A percentile compares a stretch with the other conserved stretches of the same genome.
Conservation (phyloP, 2,329 filamentous ascomycete species). For the Calonectria pseudoturangicola region DNA sequence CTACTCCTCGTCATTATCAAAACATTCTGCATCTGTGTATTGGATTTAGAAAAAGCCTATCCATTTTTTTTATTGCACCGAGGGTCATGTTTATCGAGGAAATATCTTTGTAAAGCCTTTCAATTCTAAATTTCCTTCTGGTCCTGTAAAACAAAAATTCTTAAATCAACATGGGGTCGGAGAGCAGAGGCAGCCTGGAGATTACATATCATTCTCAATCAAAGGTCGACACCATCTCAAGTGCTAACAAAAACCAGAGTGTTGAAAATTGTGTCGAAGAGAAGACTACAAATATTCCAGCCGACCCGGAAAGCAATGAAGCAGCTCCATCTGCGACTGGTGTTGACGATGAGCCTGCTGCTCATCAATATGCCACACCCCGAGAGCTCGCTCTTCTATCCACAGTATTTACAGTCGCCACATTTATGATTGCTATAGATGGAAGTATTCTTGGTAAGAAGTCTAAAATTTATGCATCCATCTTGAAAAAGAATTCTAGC, state of each 20-base stretch:
- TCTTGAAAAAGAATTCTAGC: neutral
- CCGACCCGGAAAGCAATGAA: constrained; percentile 14
- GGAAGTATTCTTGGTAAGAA: constrained; percentile 1
- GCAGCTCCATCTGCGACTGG: neutral
- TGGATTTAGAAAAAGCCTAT: neutral
- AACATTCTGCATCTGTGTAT: neutral
- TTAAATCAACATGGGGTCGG: constrained; percentile 20
- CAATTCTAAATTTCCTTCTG: neutral
- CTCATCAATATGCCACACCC: constrained; percentile 39
- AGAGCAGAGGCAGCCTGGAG: constrained; percentile 18
- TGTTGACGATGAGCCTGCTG: constrained; percentile 14
- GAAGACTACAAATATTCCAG: neutral
- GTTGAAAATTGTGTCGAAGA: neutral
- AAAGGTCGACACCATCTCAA: neutral
- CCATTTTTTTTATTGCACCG: constrained; percentile 7
- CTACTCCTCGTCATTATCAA: neutral
- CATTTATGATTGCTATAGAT: constrained; percentile 19
- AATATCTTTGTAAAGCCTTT: neutral
- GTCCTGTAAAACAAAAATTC: neutral
- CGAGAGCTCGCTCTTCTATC: constrained; percentile 37
- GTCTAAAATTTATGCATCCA: neutral
- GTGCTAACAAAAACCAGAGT: neutral
- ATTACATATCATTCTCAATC: neutral
- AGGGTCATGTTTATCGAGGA: neutral
- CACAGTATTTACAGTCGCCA: constrained; percentile 42